These are phyloP conservation scores for Chrysoporthe austroafricana DNA, from an alignment of 2,329 filamentous ascomycete genomes.

Conservation along the genomic window DNA sequence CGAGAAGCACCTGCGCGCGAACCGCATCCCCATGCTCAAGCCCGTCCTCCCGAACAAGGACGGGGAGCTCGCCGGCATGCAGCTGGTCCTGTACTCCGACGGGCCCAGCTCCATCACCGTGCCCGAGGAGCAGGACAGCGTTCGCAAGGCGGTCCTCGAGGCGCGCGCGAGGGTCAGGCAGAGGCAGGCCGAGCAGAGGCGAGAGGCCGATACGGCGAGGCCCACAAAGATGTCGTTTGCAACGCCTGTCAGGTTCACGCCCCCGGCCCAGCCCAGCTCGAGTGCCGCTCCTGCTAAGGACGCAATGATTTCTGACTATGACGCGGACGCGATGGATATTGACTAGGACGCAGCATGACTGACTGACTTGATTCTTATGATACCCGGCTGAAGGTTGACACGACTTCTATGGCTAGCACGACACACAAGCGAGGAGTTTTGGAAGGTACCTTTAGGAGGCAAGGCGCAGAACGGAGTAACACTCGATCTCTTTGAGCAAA, in stretches of 20 bases:
- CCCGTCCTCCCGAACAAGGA: constrained; percentile 64
- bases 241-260: constrained; percentile 21
- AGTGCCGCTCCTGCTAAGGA: neutral
- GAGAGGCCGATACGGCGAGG: constrained; percentile 24
- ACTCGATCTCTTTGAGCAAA: neutral
- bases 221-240: constrained; percentile 19
- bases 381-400: constrained; percentile 30
- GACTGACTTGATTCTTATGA: constrained; percentile 18
- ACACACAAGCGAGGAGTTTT: constrained; percentile 20
- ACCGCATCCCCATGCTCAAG: constrained; percentile 58
- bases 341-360: constrained; percentile 44
- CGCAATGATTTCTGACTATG: constrained; percentile 38
- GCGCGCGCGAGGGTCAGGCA: constrained; percentile 70
- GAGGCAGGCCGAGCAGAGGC: constrained; percentile 50
- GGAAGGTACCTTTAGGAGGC: neutral
- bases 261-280: neutral
- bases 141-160: constrained; percentile 83
- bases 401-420: constrained; percentile 9
- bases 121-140: constrained; percentile 73
- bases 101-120: constrained; percentile 78
- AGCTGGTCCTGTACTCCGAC: constrained; percentile 79
- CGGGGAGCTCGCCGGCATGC: constrained; percentile 61
- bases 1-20: constrained; percentile 74
- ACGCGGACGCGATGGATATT: constrained; percentile 70
- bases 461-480: neutral